A percentile compares a stretch with the other conserved stretches of the same genome.
phyloP scores from a whole-genome alignment of 1,284 basidiomycete species.

The Pseudozyma hubeiensis region DNA sequence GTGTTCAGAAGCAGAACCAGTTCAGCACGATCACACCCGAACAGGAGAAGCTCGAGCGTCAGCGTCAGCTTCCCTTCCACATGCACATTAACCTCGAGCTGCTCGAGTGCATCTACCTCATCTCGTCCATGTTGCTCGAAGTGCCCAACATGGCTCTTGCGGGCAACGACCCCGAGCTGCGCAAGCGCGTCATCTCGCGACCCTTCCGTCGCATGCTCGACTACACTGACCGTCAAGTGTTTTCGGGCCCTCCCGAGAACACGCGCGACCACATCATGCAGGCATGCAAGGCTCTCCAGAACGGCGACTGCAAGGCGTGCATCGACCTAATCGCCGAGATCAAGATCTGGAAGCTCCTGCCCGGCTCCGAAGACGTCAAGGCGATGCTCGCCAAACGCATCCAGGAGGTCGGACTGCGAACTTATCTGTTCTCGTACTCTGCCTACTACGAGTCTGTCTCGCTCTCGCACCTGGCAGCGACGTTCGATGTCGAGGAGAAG shows the following conservation, averaged over 20 bases:
- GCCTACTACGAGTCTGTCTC: conserved; percentile 93
- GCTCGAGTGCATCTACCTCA: conserved; percentile 95
- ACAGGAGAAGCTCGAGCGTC: conserved; percentile 95
- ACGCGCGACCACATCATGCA: conserved; percentile 99
- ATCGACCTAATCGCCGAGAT: conserved; percentile 92
- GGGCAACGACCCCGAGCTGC: conserved; percentile 85
- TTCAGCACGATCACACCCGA: conserved; percentile 86
- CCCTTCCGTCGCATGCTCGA: conserved; percentile 95
- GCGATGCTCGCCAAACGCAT: conserved; percentile 96
- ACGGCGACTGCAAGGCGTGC: conserved; percentile 96
- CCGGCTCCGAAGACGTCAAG: conserved; percentile 84
- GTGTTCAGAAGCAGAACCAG: conserved; percentile 86
- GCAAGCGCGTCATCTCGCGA: conserved; percentile 85
- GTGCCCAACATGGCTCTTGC: conserved; percentile 94
- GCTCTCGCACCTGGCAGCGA: conserved; percentile 84
- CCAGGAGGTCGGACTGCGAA: conserved; percentile 95
- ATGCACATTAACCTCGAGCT: conserved; percentile 99
- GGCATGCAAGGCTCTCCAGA: conserved; percentile 93
- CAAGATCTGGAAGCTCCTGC: conserved; percentile 98
- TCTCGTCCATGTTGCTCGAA: conserved; percentile 98
- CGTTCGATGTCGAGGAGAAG: conserved; percentile 84
- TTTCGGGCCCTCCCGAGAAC: conserved; percentile 97
- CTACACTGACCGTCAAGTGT: conserved; percentile 96
- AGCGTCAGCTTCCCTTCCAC: conserved; percentile 97
- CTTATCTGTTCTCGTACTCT: conserved; percentile 98